Conservation (phyloP, 2,329 filamentous ascomycete genomes). For the Purpureocillium lavendulum region DNA sequence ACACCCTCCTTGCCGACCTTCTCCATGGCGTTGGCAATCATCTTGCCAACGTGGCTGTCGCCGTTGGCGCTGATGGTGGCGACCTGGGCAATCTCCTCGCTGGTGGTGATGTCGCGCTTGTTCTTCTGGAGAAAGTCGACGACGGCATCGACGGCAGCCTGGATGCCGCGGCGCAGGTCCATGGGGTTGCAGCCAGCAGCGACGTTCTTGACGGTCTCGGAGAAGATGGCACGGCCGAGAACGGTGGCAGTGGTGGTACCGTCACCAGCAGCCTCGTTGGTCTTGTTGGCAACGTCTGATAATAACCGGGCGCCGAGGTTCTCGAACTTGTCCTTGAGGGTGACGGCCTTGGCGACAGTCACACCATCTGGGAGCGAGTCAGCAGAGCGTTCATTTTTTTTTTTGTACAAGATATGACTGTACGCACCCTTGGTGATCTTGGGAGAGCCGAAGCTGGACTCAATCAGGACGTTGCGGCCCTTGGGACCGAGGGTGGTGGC, state of each 20-base stretch:
- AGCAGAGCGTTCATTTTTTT: background rate
- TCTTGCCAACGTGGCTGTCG: constrained; percentile 86
- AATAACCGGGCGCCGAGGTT: constrained; percentile 95
- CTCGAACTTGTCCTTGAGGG: constrained; percentile 97
- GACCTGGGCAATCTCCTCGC: constrained; percentile 93
- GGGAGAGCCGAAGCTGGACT: constrained; percentile 95
- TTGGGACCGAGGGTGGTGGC: constrained; percentile 95
- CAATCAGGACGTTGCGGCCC: constrained; percentile 96
- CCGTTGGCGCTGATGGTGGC: constrained; percentile 98
- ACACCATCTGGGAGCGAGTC: constrained; percentile 59
- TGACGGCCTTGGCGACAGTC: constrained; percentile 81
- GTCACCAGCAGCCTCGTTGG: constrained; percentile 97
- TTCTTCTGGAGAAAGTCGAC: constrained; percentile 91
- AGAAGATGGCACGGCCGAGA: constrained; percentile 95
- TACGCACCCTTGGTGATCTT: constrained; percentile 96
- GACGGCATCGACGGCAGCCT: constrained; percentile 90
- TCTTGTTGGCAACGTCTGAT: constrained; percentile 98
- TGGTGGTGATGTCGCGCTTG: constrained; percentile 97
- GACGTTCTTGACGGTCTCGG: constrained; percentile 99
- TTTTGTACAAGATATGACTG: background rate
- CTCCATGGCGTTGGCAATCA: constrained; percentile 98
- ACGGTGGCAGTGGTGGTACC: constrained; percentile 97
- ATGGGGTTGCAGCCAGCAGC: constrained; percentile 99
- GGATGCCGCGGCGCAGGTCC: constrained; percentile 94
- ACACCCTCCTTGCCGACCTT: constrained; percentile 99